Base-by-base conservation (phyloP, 129 eudicot genomes). In the Heracleum sosnowskyi region DNA sequence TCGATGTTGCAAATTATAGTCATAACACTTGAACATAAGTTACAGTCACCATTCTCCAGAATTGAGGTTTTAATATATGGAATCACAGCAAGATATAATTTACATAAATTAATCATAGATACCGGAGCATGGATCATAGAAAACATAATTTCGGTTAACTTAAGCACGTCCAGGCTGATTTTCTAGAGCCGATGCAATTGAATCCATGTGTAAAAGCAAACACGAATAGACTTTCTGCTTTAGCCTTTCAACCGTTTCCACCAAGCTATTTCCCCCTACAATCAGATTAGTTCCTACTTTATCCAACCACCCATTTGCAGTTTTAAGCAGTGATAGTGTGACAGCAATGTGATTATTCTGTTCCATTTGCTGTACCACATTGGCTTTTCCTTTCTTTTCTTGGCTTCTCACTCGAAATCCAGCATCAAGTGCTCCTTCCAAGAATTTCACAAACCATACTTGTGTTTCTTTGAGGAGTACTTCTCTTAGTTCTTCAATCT, bases 371-470 rank as follows among this genome's bases (percentile, higher is more conserved):
- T 31, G 72, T 31, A 28, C 72, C 39, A 66, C 72, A 33, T 66
- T 66, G 72, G 36, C 39, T 66, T 66, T 66, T 66, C 72, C 72
- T 66, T 66, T 66, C 72, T 66, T 66, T 31, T 66, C 72, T 66
- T 4, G 72, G 18, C 39, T 66, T 1, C 39, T 66, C 22, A 66
- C 96, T 89, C 98, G 31, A 88, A 90, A 31, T 66, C 72, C 72
- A 31, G 39, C 40, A 66, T 66, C 72, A 66, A 66, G 40, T 31
- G 96, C 93, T 79, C 81, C 76, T 46, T 88, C 96, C 78, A 94
- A 78, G 84, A 87, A 94, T 57, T 82, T 89, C 34, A 94, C 20
- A 82, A 94, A 94, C 98, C 98, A 94, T 13, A 87, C 55, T 55
- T 84, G 89, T 18, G 88, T 77, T 82, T 90, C 98, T 33, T 79